Evolutionary conservation across 805 yeast species (phyloP), one percentile per base, ranked within the genome.

Genomic region (Candida oleophila): DNA sequence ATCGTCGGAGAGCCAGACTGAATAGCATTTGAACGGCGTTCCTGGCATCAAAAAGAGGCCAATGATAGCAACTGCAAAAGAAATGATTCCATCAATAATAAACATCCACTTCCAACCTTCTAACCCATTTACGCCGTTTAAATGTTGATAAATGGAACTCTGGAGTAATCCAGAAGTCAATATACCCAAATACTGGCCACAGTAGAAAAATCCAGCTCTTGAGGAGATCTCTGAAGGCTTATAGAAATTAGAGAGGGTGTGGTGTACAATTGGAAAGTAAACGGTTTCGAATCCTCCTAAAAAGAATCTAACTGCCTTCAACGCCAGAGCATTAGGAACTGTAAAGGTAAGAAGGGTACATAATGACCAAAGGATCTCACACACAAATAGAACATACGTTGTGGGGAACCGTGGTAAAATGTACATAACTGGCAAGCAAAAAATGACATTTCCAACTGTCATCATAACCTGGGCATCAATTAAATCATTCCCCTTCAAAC

Each of bases 1-100:
- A 37, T 78, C 81, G 51, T 80, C 83, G 0, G 80, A 71, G 21
- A 82, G 59, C 54, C 73, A 79, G 19, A 76, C 60, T 2, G 82
- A 77, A 46, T 77, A 76, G 56, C 83, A 75, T 37, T 50, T 50
- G 33, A 51, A 42, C 3, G 65, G 65, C 4, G 61, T 56, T 1
- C 62, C 63, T 15, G 70, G 66, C 25, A 53, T 52, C 49, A 55
- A 48, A 34, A 54, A 47, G 22, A 59, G 42, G 1, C 55, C 57
- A 15, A 57, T 30, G 16, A 56, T 22, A 1, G 57, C 62, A 11
- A 59, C 54, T 5, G 49, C 56, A 12, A 58, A 46, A 3, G 64
- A 53, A 4, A 60, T 53, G 4, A 48, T 15, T 3, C 60, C 62
- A 46, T 61, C 65, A n/a, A 61, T 53, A 3, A 61, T 49, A 44